Percentiles rank a stretch among this genome's conserved stretches.
phyloP scores from a whole-genome alignment of 345 rosid species.

The Boechera divaricarpa region DNA sequence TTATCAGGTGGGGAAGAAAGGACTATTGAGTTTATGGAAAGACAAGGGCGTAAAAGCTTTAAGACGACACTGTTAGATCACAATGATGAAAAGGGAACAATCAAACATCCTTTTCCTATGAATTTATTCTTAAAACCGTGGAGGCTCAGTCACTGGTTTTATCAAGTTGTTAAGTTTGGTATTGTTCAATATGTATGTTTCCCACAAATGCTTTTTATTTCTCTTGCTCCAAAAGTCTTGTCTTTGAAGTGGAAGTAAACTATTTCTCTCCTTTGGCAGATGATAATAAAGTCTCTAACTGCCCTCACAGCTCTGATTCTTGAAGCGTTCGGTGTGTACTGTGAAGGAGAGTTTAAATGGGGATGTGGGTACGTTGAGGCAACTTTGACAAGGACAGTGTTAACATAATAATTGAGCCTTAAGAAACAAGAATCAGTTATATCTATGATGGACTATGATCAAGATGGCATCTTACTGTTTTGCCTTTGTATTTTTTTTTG shows the following conservation, averaged over 20 bases:
- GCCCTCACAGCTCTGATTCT: conserved; percentile 87
- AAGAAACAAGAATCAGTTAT: conserved; percentile 3
- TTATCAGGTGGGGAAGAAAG: conserved; percentile 88
- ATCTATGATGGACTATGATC: conserved; percentile 10
- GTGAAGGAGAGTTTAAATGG: conserved; percentile 97
- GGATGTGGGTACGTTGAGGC: conserved; percentile 80
- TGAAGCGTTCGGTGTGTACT: conserved; percentile 87
- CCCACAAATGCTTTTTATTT: conserved; percentile 33
- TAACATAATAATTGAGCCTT: conserved; percentile 2
- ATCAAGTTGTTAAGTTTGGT: conserved; percentile 94
- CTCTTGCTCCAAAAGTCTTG: background rate
- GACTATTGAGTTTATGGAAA: conserved; percentile 87
- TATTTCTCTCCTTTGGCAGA: conserved; percentile 59
- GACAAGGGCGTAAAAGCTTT: conserved; percentile 71
- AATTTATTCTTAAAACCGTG: conserved; percentile 79
- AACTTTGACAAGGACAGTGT: conserved; percentile 8
- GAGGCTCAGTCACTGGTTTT: conserved; percentile 95
- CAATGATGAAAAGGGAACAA: conserved; percentile 60
- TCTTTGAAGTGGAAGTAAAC: conserved; percentile 30
- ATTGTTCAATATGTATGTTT: conserved; percentile 98
- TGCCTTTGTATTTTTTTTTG: conserved; percentile 41
- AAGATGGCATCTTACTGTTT: conserved; percentile 27
- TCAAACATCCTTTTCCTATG: conserved; percentile 93
- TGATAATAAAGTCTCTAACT: conserved; percentile 85
- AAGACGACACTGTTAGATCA: conserved; percentile 73